Percentiles rank a stretch among this genome's conserved stretches.
Evolutionary conservation across 1,284 basidiomycete genomes (phyloP).

Genomic region (Ganoderma leucocontextum): DNA sequence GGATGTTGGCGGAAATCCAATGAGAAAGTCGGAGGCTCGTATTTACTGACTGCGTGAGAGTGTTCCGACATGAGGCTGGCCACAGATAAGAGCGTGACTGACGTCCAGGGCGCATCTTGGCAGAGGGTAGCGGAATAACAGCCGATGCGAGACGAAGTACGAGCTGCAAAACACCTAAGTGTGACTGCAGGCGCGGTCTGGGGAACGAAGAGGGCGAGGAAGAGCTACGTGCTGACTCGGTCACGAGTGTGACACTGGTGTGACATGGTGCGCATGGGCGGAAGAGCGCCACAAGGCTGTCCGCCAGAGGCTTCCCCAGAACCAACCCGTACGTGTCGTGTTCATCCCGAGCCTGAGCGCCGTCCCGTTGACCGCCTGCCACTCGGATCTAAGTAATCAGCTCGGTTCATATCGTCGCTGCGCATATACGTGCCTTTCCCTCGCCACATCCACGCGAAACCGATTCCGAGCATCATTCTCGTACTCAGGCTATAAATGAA

Average conservation of each 20-base stretch:
- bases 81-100: background rate
- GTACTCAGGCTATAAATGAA: slow-evolving; percentile 9
- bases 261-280: background rate
- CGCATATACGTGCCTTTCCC: slow-evolving; percentile 9
- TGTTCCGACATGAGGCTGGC: slow-evolving; percentile 9
- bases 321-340: background rate
- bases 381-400: slow-evolving; percentile 8
- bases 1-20: slow-evolving; percentile 17
- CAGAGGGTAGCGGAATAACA: background rate
- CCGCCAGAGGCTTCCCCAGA: background rate
- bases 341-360: background rate
- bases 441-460: background rate
- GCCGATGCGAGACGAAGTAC: background rate
- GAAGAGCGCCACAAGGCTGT: slow-evolving; percentile 2
- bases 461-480: background rate
- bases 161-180: background rate
- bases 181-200: background rate
- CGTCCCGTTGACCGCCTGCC: background rate
- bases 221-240: background rate
- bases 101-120: background rate
- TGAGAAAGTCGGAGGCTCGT: slow-evolving; percentile 8
- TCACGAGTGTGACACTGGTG: no score
- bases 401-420: background rate
- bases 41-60: slow-evolving; percentile 27
- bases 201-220: background rate